Conservation (phyloP, 2,329 filamentous ascomycete species). For the Mariannaea sp. region DNA sequence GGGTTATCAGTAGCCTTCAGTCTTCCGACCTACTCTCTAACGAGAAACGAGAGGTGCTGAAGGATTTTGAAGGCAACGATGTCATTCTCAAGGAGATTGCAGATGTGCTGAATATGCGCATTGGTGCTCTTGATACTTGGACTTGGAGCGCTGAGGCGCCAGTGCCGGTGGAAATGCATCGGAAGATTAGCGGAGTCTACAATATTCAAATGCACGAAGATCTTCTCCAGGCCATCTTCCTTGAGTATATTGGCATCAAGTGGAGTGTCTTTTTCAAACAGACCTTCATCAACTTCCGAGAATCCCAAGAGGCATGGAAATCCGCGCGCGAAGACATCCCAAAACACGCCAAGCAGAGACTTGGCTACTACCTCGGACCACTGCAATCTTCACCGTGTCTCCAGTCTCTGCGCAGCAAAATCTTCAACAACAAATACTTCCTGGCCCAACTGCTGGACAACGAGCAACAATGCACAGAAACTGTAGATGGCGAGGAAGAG, state of each 20-base stretch:
- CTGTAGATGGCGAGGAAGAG: constrained; percentile 46
- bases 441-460: constrained; percentile 49
- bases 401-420: constrained; percentile 38
- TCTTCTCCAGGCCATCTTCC: constrained; percentile 55
- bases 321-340: constrained; percentile 39
- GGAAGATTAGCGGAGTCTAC: constrained; percentile 55
- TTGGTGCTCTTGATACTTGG: constrained; percentile 51
- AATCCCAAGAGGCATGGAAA: constrained; percentile 44
- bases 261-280: constrained; percentile 52
- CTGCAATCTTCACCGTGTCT: constrained; percentile 26
- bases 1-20: constrained; percentile 50
- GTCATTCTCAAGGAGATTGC: constrained; percentile 54
- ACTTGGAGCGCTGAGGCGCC: constrained; percentile 48
- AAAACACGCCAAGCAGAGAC: constrained; percentile 36
- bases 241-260: constrained; percentile 54
- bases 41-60: constrained; percentile 48
- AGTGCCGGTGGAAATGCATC: constrained; percentile 49
- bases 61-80: constrained; percentile 48
- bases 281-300: constrained; percentile 41
- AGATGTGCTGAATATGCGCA: constrained; percentile 58
- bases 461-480: constrained; percentile 31
- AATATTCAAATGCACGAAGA: constrained; percentile 59
- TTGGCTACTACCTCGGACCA: constrained; percentile 46
- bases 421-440: constrained; percentile 50
- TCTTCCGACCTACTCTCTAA: constrained; percentile 51